Percentiles rank a stretch among this genome's conserved stretches.
Conservation (phyloP, 768 basidiomycete species). For the Agrocybe pediades region DNA sequence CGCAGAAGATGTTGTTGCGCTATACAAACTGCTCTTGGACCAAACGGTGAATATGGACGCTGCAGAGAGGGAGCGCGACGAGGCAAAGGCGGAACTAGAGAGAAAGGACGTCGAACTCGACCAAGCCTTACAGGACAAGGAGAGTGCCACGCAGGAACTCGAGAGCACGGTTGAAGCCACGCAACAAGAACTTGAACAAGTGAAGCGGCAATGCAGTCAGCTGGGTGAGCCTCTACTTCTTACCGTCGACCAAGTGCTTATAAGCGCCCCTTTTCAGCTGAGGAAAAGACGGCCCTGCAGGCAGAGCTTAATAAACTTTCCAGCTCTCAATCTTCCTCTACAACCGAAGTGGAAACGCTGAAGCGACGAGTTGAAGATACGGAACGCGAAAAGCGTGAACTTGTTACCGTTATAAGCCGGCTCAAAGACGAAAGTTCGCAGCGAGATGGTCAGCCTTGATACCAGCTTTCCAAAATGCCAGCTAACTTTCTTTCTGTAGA, state of each 20-base stretch:
- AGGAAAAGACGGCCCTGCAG: slow-evolving; percentile 48
- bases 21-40: slow-evolving; percentile 64
- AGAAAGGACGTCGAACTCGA: slow-evolving; percentile 83
- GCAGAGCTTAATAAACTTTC: slow-evolving; percentile 58
- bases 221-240: slow-evolving; percentile 50
- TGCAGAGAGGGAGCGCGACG: slow-evolving; percentile 67
- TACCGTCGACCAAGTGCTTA: slow-evolving; percentile 16
- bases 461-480: neutral
- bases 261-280: slow-evolving; percentile 20
- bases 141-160: slow-evolving; percentile 58
- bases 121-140: slow-evolving; percentile 80
- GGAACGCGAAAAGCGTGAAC: slow-evolving; percentile 89
- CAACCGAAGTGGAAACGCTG: slow-evolving; percentile 58
- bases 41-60: slow-evolving; percentile 59
- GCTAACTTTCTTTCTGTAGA: slow-evolving; percentile 41
- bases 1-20: slow-evolving; percentile 56
- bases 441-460: slow-evolving; percentile 66
- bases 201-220: slow-evolving; percentile 65
- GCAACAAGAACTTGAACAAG: slow-evolving; percentile 55
- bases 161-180: slow-evolving; percentile 52
- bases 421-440: slow-evolving; percentile 75
- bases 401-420: slow-evolving; percentile 80
- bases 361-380: slow-evolving; percentile 68
- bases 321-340: slow-evolving; percentile 62
- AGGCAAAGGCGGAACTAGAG: slow-evolving; percentile 63